Evolutionary conservation across 2,329 filamentous ascomycete species (phyloP).

Genomic region (Claviceps africana): DNA sequence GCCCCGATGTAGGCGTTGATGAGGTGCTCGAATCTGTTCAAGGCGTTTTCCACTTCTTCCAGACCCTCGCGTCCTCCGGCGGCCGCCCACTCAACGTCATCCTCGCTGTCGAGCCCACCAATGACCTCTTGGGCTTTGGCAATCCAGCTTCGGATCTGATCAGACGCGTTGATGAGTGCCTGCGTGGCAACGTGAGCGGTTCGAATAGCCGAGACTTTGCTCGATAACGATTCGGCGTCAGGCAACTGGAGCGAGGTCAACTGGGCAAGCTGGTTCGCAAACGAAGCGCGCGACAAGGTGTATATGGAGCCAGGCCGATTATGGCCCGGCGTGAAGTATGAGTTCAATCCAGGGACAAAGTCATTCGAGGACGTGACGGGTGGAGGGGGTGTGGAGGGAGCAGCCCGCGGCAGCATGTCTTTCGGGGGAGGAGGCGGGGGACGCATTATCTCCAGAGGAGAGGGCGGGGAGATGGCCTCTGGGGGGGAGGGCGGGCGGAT

Average conservation of each 20-base stretch:
- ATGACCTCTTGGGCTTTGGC: conserved; percentile 83
- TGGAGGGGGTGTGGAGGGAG: conserved; percentile 12
- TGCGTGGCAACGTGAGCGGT: conserved; percentile 73
- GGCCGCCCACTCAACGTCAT: conserved; percentile 96
- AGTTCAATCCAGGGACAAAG: conserved; percentile 36
- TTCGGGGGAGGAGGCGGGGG: conserved; percentile 23
- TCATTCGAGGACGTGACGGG: conserved; percentile 22
- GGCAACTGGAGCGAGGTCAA: conserved; percentile 82
- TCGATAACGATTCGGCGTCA: conserved; percentile 69
- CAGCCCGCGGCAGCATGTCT: conserved; percentile 23
- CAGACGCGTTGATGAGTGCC: conserved; percentile 72
- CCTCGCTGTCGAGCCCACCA: conserved; percentile 77
- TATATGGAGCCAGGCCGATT: conserved; percentile 77
- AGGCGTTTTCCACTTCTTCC: conserved; percentile 58
- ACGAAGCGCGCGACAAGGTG: conserved; percentile 80
- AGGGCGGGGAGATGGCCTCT: conserved; percentile 13
- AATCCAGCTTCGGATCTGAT: conserved; percentile 91
- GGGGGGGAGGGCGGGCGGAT: conserved; percentile 25
- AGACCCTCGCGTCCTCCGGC: conserved; percentile 70
- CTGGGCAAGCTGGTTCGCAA: conserved; percentile 84
- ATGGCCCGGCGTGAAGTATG: conserved; percentile 54
- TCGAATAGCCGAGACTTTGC: conserved; percentile 70
- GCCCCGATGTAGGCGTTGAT: conserved; percentile 86
- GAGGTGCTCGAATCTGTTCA: conserved; percentile 71
- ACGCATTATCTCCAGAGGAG: neutral